A percentile compares a stretch with the other conserved stretches of the same genome.
Evolutionary conservation across 495 filamentous ascomycete species (phyloP).

Genomic region (Lophiostoma macrostomum): DNA sequence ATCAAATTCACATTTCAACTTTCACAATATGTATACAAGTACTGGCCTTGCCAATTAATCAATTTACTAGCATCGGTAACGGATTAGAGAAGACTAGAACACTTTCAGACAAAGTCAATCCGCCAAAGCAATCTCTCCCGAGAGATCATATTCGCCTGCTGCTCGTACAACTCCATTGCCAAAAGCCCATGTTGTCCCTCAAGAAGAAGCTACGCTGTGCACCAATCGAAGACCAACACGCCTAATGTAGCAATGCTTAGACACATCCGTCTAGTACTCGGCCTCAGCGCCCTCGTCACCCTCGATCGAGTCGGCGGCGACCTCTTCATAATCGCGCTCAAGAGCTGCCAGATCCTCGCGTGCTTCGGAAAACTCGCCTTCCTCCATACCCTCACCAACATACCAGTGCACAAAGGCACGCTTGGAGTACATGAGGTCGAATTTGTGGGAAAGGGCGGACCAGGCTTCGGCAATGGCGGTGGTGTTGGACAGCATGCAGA

Average conservation of each 20-base stretch:
- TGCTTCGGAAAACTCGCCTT: constrained; percentile 98
- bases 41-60: neutral
- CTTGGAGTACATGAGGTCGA: constrained; percentile 99
- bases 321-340: constrained; percentile 99
- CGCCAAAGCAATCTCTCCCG: neutral
- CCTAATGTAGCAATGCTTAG: too few species aligned
- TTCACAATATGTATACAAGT: neutral
- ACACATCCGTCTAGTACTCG: constrained; percentile 81
- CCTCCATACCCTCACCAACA: constrained; percentile 99
- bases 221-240: too few species aligned
- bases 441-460: constrained; percentile 96
- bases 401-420: constrained; percentile 99
- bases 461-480: constrained; percentile 98
- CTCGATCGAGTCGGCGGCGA: constrained; percentile 91
- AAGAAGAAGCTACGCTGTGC: neutral
- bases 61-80: neutral
- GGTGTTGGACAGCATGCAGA: constrained; percentile 99
- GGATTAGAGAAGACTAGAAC: constrained; percentile 1
- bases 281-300: constrained; percentile 84
- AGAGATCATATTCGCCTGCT: neutral
- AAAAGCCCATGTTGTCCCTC: neutral
- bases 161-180: constrained; percentile 14
- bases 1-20: neutral
- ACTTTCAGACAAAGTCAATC: neutral
- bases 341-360: constrained; percentile 96